Conservation (phyloP, 2,329 filamentous ascomycete genomes). For the Cordyceps farinosa region DNA sequence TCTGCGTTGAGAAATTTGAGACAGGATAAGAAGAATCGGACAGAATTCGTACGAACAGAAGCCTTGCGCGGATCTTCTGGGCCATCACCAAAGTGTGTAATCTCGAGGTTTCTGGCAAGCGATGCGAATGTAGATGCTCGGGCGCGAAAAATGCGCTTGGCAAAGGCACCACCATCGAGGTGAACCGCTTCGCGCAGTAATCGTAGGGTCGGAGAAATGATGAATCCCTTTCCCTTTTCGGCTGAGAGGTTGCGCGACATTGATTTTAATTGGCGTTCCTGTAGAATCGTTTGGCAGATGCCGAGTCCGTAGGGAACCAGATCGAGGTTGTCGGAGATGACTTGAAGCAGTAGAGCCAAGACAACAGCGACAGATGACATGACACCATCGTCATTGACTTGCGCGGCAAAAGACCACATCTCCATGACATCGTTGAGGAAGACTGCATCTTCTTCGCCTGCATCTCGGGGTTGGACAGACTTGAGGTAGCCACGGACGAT, state of each 20-base stretch:
- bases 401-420: slow-evolving; percentile 79
- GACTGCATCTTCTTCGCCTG: slow-evolving; percentile 46
- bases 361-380: slow-evolving; percentile 78
- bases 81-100: slow-evolving; percentile 55
- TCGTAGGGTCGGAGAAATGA: slow-evolving; percentile 84
- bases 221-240: slow-evolving; percentile 76
- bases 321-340: slow-evolving; percentile 70
- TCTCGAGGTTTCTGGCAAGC: slow-evolving; percentile 73
- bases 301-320: slow-evolving; percentile 71
- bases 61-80: slow-evolving; percentile 66
- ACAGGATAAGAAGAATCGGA: slow-evolving; percentile 75
- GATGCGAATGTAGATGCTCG: slow-evolving; percentile 76
- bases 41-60: slow-evolving; percentile 77
- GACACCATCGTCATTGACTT: slow-evolving; percentile 75
- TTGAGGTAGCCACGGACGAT: slow-evolving; percentile 70
- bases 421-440: slow-evolving; percentile 79
- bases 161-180: slow-evolving; percentile 80
- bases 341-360: slow-evolving; percentile 75
- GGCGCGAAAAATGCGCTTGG: slow-evolving; percentile 71
- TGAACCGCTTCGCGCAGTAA: slow-evolving; percentile 80
- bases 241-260: slow-evolving; percentile 75
- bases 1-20: slow-evolving; percentile 74
- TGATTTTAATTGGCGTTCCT: slow-evolving; percentile 75
- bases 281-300: slow-evolving; percentile 77
- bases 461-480: slow-evolving; percentile 45